Evolutionary conservation across 202 grass and related monocot species (phyloP).

Genomic region (Panicum virgatum): DNA sequence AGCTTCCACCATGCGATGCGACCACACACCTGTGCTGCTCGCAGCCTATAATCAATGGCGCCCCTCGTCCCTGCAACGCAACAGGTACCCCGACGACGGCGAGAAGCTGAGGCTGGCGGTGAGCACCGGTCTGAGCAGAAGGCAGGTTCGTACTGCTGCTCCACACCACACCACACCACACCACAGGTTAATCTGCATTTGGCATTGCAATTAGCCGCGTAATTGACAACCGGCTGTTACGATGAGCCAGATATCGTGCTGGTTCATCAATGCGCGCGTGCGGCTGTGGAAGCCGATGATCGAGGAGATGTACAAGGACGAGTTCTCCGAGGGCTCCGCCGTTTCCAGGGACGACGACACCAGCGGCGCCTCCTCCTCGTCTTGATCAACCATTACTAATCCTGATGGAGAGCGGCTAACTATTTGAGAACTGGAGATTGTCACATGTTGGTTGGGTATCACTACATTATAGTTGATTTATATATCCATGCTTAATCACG

Average conservation of each 20-base stretch:
- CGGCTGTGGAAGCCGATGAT: conserved; percentile 83
- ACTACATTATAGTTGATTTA: background rate
- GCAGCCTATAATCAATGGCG: background rate
- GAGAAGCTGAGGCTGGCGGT: conserved; percentile 90
- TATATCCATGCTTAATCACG: background rate
- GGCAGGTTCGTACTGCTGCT: conserved; percentile 44
- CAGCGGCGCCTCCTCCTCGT: conserved; percentile 18
- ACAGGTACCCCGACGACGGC: conserved; percentile 85
- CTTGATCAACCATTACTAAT: background rate
- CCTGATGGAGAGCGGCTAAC: background rate
- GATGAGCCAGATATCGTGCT: conserved; percentile 60
- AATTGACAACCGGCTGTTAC: background rate
- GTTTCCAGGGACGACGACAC: conserved; percentile 16
- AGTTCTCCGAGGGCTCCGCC: conserved; percentile 43
- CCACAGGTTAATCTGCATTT: background rate
- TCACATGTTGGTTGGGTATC: background rate
- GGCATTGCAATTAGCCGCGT: background rate
- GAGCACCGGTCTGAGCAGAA: conserved; percentile 73
- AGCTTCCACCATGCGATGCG: background rate
- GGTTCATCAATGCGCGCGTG: conserved; percentile 81
- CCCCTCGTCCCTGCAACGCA: background rate
- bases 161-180: background rate
- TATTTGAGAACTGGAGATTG: background rate
- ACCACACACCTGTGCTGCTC: background rate
- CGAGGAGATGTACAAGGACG: conserved; percentile 73